Evolutionary conservation across 2,329 filamentous ascomycete species (phyloP).

Genomic region (Talaromyces sp.): DNA sequence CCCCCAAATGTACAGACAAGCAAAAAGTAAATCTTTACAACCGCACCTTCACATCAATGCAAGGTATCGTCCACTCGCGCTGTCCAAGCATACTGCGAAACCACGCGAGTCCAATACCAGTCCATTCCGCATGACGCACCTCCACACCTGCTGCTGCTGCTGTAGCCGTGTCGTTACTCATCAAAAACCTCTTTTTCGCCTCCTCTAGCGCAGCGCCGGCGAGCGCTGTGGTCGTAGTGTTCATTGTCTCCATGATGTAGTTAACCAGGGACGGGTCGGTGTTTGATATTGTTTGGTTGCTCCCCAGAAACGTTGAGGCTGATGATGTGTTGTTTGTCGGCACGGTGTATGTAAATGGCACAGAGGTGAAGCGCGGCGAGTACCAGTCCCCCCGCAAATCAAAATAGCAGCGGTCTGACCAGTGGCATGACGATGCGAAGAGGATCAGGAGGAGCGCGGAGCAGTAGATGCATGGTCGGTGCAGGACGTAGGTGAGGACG

Average conservation of each 20-base stretch:
- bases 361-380: conserved; percentile 59
- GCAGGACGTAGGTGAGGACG: conserved; percentile 90
- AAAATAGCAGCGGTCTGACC: conserved; percentile 87
- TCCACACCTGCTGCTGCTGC: background rate
- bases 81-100: conserved; percentile 72
- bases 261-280: conserved; percentile 27
- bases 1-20: background rate
- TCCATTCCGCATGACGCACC: conserved; percentile 55
- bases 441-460: conserved; percentile 92
- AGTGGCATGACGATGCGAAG: conserved; percentile 85
- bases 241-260: conserved; percentile 48
- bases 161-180: background rate
- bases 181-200: conserved; percentile 35
- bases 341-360: conserved; percentile 24
- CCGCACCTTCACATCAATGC: conserved; percentile 80
- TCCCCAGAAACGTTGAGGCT: background rate
- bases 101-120: conserved; percentile 79
- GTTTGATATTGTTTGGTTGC: conserved; percentile 6
- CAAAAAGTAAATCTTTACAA: conserved; percentile 45
- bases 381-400: conserved; percentile 93
- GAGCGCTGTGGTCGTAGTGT: conserved; percentile 65
- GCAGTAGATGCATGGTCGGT: conserved; percentile 96
- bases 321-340: conserved; percentile 5
- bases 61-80: conserved; percentile 86
- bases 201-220: conserved; percentile 64